A percentile compares a stretch with the other conserved stretches of the same genome.
Conservation (phyloP, 306 rosid species). For the Prunus kanzakura region DNA sequence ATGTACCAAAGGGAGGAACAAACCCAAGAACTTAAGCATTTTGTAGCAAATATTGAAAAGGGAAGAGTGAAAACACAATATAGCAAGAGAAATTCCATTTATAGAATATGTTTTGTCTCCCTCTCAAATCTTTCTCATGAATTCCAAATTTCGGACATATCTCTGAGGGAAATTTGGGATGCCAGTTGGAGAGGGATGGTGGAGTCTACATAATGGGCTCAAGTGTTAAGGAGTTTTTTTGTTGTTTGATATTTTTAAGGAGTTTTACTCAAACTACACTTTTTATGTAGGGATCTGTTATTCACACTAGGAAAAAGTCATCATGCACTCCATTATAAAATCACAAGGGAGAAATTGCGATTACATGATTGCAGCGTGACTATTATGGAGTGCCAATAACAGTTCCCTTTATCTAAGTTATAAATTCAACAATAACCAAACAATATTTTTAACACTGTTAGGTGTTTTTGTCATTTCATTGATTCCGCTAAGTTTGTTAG, state of each 20-base stretch:
- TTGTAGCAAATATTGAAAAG: neutral
- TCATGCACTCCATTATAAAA: too few relatives aligned
- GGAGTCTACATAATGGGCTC: neutral
- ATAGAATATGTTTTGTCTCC: neutral
- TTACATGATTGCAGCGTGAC: too few relatives aligned
- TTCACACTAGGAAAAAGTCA: too few relatives aligned
- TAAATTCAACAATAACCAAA: neutral
- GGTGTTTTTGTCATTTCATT: neutral
- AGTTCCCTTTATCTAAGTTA: neutral
- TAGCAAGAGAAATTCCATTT: neutral
- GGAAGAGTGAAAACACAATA: neutral
- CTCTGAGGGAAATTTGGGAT: neutral
- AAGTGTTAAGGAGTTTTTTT: neutral
- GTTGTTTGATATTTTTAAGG: neutral
- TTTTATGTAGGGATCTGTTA: neutral
- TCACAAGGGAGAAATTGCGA: too few relatives aligned
- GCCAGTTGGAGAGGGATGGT: neutral
- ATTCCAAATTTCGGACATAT: neutral
- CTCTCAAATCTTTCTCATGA: neutral
- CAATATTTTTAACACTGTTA: neutral
- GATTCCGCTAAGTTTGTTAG: neutral
- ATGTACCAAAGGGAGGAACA: neutral
- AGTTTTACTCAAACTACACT: neutral
- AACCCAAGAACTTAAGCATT: neutral
- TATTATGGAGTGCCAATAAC: too few relatives aligned